A percentile compares a stretch with the other conserved stretches of the same genome.
Evolutionary conservation across 164 flowering plant species (phyloP).

Genomic region (Magnolia kwangsiensis): DNA sequence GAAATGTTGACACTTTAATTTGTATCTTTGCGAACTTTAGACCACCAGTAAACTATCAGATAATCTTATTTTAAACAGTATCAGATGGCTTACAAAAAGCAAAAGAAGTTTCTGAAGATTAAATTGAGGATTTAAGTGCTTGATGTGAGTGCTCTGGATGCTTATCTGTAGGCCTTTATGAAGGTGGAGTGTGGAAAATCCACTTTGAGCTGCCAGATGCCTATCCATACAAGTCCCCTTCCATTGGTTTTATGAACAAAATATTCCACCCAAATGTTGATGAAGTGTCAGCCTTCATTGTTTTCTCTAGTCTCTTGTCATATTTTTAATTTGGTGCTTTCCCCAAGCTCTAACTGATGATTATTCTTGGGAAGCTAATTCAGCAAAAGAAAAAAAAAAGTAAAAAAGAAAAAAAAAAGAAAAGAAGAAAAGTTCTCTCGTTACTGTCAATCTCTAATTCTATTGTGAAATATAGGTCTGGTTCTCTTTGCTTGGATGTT

Average conservation of each 20-base stretch:
- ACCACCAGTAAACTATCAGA: too few relatives aligned
- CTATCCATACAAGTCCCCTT: slow-evolving; percentile 95
- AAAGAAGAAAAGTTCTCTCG: too few relatives aligned
- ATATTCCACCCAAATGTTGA: slow-evolving; percentile 97
- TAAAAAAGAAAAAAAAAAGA: too few relatives aligned
- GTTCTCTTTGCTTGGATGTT: slow-evolving; percentile 97
- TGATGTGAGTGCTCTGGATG: not conserved
- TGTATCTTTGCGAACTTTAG: too few relatives aligned
- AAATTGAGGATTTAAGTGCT: not conserved
- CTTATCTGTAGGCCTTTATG: slow-evolving; percentile 68
- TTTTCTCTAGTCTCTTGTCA: not conserved
- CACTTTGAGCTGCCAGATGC: slow-evolving; percentile 92
- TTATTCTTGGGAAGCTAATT: not conserved
- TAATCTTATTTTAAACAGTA: too few relatives aligned
- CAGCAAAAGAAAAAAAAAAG: too few relatives aligned
- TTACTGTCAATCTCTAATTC: not conserved
- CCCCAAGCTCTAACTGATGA: not conserved
- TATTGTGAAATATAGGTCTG: slow-evolving; percentile 61
- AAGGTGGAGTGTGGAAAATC: slow-evolving; percentile 97
- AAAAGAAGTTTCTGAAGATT: too few relatives aligned
- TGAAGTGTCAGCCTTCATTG: slow-evolving; percentile 62
- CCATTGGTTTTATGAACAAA: slow-evolving; percentile 88
- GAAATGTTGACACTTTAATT: too few relatives aligned
- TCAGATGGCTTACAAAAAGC: too few relatives aligned
- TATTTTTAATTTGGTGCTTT: not conserved